Evolutionary conservation across 148 eudicot genomes (phyloP), one percentile per base, ranked within the genome.

Genomic region (Heliamphora exappendiculata): DNA sequence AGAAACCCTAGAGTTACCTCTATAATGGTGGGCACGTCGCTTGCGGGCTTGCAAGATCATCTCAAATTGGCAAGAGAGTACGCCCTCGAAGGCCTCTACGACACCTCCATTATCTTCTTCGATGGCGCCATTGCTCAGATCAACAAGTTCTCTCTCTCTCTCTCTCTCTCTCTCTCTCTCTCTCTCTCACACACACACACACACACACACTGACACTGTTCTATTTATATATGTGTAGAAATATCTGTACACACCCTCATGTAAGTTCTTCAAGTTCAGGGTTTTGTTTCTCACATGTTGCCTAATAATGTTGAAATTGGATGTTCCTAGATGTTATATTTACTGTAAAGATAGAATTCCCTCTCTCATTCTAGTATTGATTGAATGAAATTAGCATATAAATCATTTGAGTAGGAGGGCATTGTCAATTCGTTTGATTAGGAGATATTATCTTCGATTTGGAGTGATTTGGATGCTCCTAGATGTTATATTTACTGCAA

Each of bases 101-200:
- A 95, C 20, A 95, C 99, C 54, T 87, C 99, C 31, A 84, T 93
- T n/a, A 95, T 95, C 88, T 95, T 95, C 94, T 95, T 95, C 77
- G 99, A 95, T 77, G 99, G 99, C 69, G 97, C 97, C 79, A 86
- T 95, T 72, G 99, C 99, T 78, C 99, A 95, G 87, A 95, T 95
- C 91, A 95, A 95, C 86, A 95, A 89, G 99, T 95, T 86, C 67
- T 24, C 66, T 36, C 71, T 53, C 24, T 37, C 24, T 7, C 45
- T 82, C 75, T 58, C 14, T 34, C 28, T 36, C 69, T 62, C 63
- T 71, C 34, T 73, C 34, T 31, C 14, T 78, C 36, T 51, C 10
- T 37, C 24, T 39, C 26, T 6, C 73, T 53, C 13, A 34, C 33
- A 33, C 65, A 60, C 57, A 71, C 28, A 66, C 34, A 33, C 8